Conservation (phyloP, 208 protist species). For the Hexamita inflata region DNA sequence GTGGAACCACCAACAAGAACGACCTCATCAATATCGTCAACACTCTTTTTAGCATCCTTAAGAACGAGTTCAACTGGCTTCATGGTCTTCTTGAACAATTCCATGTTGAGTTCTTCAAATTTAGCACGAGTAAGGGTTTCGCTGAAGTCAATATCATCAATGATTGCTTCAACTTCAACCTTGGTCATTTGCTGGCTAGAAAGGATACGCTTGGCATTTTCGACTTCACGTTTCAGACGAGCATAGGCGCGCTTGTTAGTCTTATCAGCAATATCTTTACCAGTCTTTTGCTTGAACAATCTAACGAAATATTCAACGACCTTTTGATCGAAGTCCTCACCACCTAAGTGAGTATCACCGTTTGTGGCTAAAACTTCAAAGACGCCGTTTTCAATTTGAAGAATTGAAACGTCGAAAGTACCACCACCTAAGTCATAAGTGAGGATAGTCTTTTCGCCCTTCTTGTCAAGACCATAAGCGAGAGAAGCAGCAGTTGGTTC, state of each 20-base stretch:
- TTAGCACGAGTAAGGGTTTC: slow-evolving; percentile 43
- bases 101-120: slow-evolving; percentile 53
- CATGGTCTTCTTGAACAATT: slow-evolving; percentile 72
- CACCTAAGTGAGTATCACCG: slow-evolving; percentile 96
- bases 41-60: slow-evolving; percentile 35
- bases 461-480: slow-evolving; percentile 65
- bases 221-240: slow-evolving; percentile 8
- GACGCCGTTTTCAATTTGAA: slow-evolving; percentile 91
- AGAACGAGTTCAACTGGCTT: slow-evolving; percentile 73
- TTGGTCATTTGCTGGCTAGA: not conserved
- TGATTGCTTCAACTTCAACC: slow-evolving; percentile 37
- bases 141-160: slow-evolving; percentile 39
- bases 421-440: slow-evolving; percentile 88
- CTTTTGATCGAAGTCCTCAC: slow-evolving; percentile 63
- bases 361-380: slow-evolving; percentile 95
- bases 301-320: slow-evolving; percentile 26
- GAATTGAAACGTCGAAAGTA: slow-evolving; percentile 79
- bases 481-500: slow-evolving; percentile 97
- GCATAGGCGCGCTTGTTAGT: not conserved
- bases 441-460: slow-evolving; percentile 46
- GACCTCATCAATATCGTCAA: slow-evolving; percentile 38
- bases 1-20: slow-evolving; percentile 44
- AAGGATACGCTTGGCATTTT: slow-evolving; percentile 40
- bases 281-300: slow-evolving; percentile 8
- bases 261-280: not conserved